Evolutionary conservation across 2,329 filamentous ascomycete genomes (phyloP).

Genomic region (Fusarium annulatum): DNA sequence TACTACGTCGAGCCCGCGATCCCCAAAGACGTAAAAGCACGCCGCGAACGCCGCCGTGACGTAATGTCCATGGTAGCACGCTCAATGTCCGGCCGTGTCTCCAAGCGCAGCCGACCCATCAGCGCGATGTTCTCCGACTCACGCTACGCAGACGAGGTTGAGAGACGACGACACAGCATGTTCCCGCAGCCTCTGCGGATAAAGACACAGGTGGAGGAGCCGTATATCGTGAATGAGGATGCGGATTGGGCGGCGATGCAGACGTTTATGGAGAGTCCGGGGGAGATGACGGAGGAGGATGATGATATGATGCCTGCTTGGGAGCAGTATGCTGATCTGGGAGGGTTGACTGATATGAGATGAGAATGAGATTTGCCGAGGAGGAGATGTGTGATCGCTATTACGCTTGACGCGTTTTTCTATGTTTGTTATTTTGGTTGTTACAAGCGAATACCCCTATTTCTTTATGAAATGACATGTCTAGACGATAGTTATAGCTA

Average conservation of each 20-base stretch:
- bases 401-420: slow-evolving; percentile 25
- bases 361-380: slow-evolving; percentile 39
- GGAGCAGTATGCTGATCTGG: slow-evolving; percentile 60
- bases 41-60: slow-evolving; percentile 46
- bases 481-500: slow-evolving; percentile 23
- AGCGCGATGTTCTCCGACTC: slow-evolving; percentile 46
- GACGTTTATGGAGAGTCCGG: slow-evolving; percentile 48
- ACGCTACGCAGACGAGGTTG: slow-evolving; percentile 43
- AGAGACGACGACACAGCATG: slow-evolving; percentile 43
- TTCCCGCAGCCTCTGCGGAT: slow-evolving; percentile 41
- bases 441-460: slow-evolving; percentile 42
- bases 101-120: slow-evolving; percentile 43
- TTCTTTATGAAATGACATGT: slow-evolving; percentile 34
- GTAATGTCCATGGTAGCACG: slow-evolving; percentile 44
- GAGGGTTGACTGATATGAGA: slow-evolving; percentile 56
- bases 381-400: background rate
- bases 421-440: slow-evolving; percentile 5
- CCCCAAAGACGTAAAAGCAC: slow-evolving; percentile 36
- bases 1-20: slow-evolving; percentile 26
- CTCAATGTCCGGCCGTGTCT: slow-evolving; percentile 41
- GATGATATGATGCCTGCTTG: slow-evolving; percentile 52
- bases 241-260: slow-evolving; percentile 54
- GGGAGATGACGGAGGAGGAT: slow-evolving; percentile 25
- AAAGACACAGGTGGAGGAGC: slow-evolving; percentile 39
- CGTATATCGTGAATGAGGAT: slow-evolving; percentile 45